Conservation (phyloP, 371 early-diverging fungal genomes). For the Blakeslea trispora region DNA sequence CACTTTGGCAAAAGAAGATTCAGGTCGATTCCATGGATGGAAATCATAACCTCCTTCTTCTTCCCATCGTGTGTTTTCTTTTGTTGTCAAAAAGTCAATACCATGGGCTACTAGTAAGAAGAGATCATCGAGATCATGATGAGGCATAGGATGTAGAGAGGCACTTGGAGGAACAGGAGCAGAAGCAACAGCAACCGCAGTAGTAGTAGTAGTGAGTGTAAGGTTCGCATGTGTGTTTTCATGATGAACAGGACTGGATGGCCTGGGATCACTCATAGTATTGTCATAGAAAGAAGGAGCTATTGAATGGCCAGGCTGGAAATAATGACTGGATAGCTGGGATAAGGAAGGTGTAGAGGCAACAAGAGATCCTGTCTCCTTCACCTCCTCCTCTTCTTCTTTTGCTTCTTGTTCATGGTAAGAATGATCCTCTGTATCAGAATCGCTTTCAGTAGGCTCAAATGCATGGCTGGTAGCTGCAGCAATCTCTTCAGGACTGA, state of each 20-base stretch:
- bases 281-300: too few species aligned
- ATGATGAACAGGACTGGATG: too few species aligned
- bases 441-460: neutral
- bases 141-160: constrained; percentile 12
- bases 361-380: too few species aligned
- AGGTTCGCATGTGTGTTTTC: constrained; percentile 24
- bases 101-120: constrained; percentile 46
- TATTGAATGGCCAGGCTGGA: too few species aligned
- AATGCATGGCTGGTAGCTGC: constrained; percentile 8
- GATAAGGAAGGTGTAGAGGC: too few species aligned
- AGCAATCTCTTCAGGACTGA: constrained; percentile 21
- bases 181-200: neutral
- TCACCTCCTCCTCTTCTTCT: constrained; percentile 7
- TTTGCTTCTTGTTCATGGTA: constrained; percentile 9
- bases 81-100: constrained; percentile 40
- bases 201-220: constrained; percentile 12
- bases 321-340: too few species aligned
- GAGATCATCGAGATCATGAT: constrained; percentile 29
- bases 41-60: constrained; percentile 54
- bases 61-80: constrained; percentile 51
- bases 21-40: constrained; percentile 53
- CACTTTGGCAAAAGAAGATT: constrained; percentile 41
- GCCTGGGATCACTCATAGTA: too few species aligned
- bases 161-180: too few species aligned
- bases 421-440: constrained; percentile 3